Conservation (phyloP, 2,329 filamentous ascomycete genomes). For the Trichophyton equinum region DNA sequence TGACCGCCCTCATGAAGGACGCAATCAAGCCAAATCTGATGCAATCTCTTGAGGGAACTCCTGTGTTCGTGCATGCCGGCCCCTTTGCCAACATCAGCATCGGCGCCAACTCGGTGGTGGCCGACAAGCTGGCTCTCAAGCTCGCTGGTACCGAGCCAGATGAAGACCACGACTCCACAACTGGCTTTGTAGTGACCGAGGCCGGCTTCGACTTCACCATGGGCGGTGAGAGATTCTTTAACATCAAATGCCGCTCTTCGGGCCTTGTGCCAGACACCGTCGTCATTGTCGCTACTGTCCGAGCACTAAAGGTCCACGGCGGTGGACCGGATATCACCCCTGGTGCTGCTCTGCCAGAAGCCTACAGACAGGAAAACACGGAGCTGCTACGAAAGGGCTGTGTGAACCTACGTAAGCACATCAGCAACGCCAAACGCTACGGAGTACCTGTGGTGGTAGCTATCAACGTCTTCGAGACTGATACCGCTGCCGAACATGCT, state of each 20-base stretch:
- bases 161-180: slow-evolving; percentile 68
- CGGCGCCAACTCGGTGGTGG: slow-evolving; percentile 86
- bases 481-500: slow-evolving; percentile 82
- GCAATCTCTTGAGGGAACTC: slow-evolving; percentile 94
- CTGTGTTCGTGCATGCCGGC: slow-evolving; percentile 92
- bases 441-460: slow-evolving; percentile 91
- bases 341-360: slow-evolving; percentile 68
- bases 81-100: slow-evolving; percentile 98
- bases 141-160: slow-evolving; percentile 87
- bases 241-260: slow-evolving; percentile 96
- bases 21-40: slow-evolving; percentile 98
- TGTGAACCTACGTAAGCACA: slow-evolving; percentile 91
- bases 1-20: slow-evolving; percentile 93
- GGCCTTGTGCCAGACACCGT: slow-evolving; percentile 87
- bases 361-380: slow-evolving; percentile 88
- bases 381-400: slow-evolving; percentile 83
- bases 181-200: slow-evolving; percentile 90
- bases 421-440: slow-evolving; percentile 75
- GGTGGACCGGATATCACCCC: slow-evolving; percentile 88
- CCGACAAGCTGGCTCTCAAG: slow-evolving; percentile 91
- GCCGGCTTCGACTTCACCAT: slow-evolving; percentile 99
- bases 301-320: slow-evolving; percentile 92
- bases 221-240: slow-evolving; percentile 99
- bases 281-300: slow-evolving; percentile 87
- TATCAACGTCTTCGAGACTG: slow-evolving; percentile 91